These are phyloP conservation scores for Beauveria rudraprayagi DNA, from an alignment of 2,329 filamentous ascomycete species.

Conservation along the genomic window DNA sequence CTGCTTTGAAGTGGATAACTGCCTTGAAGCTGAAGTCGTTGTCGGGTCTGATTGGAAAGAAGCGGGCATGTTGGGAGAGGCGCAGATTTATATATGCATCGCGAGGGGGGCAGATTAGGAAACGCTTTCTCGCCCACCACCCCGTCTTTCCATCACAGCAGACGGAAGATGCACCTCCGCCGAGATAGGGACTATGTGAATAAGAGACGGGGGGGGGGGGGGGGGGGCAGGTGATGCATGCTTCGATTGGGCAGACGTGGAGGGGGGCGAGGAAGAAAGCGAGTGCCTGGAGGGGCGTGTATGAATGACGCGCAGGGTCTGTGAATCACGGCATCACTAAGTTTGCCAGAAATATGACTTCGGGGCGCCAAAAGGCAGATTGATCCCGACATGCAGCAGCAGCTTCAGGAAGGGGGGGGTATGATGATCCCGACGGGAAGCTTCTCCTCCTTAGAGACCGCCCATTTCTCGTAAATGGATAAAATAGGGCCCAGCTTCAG, in stretches of 20 bases:
- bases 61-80: not conserved
- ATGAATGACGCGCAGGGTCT: not conserved
- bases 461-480: not conserved
- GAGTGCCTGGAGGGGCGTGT: not conserved
- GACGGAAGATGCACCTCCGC: not conserved
- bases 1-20: not conserved
- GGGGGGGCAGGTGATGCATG: not conserved
- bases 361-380: not conserved
- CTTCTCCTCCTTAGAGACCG: not conserved
- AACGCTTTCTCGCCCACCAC: not conserved
- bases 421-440: slow-evolving; percentile 6
- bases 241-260: not conserved
- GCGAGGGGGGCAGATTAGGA: not conserved
- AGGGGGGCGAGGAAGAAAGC: not conserved
- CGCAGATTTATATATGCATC: slow-evolving; percentile 2
- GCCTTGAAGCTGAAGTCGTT: not conserved
- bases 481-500: not conserved
- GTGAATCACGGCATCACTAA: not conserved
- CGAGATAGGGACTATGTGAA: slow-evolving; percentile 4
- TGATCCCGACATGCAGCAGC: not conserved
- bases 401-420: not conserved
- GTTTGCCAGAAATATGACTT: not conserved
- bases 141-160: not conserved
- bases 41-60: not conserved
- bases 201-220: not conserved